Evolutionary conservation across 352 stramenopile genomes (phyloP), one percentile per base, ranked within the genome.

Genomic region (Globisporangium paroecandrum): DNA sequence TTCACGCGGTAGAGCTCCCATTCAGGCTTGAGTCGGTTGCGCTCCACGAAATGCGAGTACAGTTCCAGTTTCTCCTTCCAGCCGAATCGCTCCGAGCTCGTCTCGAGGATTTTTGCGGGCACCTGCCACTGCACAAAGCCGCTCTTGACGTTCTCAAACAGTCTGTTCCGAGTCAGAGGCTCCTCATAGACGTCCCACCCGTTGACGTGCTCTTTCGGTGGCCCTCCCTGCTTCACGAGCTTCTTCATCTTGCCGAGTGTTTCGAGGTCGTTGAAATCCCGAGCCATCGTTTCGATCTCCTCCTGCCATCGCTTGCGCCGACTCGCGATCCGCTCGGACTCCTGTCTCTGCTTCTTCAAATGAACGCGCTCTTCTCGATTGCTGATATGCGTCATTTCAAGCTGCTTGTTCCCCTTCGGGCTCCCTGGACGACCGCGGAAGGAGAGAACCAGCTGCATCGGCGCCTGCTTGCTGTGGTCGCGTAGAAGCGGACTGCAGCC

Each of bases 41-140:
- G 68, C 62, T 92, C 83, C 41, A 89, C 79, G 18, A 90, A 86
- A 53, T 75, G 75, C 15, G 83, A 66, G 47, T 55, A 43, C 22
- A 72, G 65, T 3, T 70, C 73, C 43, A 91, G 69, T 64, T 89
- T 91, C 69, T 90, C 82, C 66, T 89, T 90, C 82, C 82, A 92
- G 7, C 75, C 81, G 10, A 92, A 73, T 20, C 77, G 70, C 56
- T 67, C 54, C 25, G 36, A 53, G 20, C 73, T 72, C 22, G 74
- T 73, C 56, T 75, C 71, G 9, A 71, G 65, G 5, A 90, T n/a
- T 64, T 76, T 73, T 2, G 64, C 24, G 3, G 83, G 83, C 25
- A 91, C 80, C 63, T 89, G 79, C 32, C 82, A 77, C 71, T 91
- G 83, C 22, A 87, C 72, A 54, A 91, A 91, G 36, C 83, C 80